Base-by-base conservation (phyloP, 768 basidiomycete genomes). In the Daedaleopsis nitida region DNA sequence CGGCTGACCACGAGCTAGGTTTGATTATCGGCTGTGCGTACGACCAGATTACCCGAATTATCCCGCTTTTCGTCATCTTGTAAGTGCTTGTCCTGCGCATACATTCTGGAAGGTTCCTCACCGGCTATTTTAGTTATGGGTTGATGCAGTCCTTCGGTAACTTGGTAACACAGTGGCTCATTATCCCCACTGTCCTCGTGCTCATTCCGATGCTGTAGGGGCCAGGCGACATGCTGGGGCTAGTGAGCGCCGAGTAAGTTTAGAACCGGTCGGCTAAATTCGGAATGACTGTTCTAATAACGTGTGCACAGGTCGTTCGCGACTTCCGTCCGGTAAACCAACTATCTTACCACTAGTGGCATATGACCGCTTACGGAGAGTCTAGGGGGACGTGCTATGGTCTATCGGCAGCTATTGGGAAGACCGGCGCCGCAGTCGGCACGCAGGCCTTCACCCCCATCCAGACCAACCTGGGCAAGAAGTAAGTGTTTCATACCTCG, bases 71-170 rank as follows among this genome's bases (percentile, higher is more conserved):
- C 67, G 80, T 91, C 53, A 73, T 91, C 61, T 84, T 91, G 86
- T 87, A 66, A 68, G 83, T 72, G 1, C 32, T 60, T 7, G 21
- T 17, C 37, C 37, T 45, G 39, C 32, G 10, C 52, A 55, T 14
- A 35, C 34, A 32, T 35, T 48, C 39, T 38, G 16, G 19, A 24
- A n/a, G 14, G 13, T 2, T 52, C 5, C 37, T 48, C 21, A 59
- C 42, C 60, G 17, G 39, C 8, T n/a, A 12, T 42, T 51, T 52
- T 59, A 86, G 85, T 65, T 90, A 88, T 70, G 89, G 86, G 2
- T 73, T 88, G 56, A 87, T 90, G 87, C 85, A 88, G 65, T 87
- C 84, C 3, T 82, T 79, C 48, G 88, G 87, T n/a, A 89, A 89
- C 66, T 51, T 89, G 74, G 85, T 83, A 68, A 42, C 75, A 7